These are phyloP conservation scores for Sporormia fimetaria DNA, from an alignment of 495 filamentous ascomycete genomes.

Conservation along the genomic window DNA sequence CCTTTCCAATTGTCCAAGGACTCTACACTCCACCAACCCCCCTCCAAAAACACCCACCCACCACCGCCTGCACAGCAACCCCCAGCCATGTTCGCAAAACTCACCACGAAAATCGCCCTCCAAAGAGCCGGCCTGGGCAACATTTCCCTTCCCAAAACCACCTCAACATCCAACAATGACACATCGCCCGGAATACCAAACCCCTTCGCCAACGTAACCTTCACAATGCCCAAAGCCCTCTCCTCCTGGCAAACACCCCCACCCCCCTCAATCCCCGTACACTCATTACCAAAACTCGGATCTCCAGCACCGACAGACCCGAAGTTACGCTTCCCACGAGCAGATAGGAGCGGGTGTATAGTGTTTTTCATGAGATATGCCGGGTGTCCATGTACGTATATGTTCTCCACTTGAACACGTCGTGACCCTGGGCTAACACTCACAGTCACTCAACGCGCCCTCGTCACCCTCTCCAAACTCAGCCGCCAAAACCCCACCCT, in stretches of 20 bases:
- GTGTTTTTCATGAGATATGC: conserved; percentile 14
- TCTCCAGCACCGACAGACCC: conserved; percentile 9
- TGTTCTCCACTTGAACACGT: too few relatives aligned
- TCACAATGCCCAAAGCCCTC: conserved; percentile 11
- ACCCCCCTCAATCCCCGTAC: conserved; percentile 10
- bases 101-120: conserved; percentile 17
- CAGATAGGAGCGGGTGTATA: conserved; percentile 12
- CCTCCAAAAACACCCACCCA: too few relatives aligned
- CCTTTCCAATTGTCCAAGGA: too few relatives aligned
- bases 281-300: conserved; percentile 8
- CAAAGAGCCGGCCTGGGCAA: conserved; percentile 16
- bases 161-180: not conserved
- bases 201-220: conserved; percentile 18
- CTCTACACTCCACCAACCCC: too few relatives aligned
- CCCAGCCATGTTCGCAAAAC: conserved; percentile 19
- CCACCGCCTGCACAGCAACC: too few relatives aligned
- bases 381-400: conserved; percentile 19
- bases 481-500: conserved; percentile 15
- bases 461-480: conserved; percentile 7
- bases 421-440: not conserved
- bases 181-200: conserved; percentile 6
- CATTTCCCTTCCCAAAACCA: conserved; percentile 11
- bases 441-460: conserved; percentile 10
- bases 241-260: conserved; percentile 18
- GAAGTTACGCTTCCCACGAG: conserved; percentile 17